Base-by-base conservation (phyloP, 345 rosid genomes). In the Eucalyptus marginata region DNA sequence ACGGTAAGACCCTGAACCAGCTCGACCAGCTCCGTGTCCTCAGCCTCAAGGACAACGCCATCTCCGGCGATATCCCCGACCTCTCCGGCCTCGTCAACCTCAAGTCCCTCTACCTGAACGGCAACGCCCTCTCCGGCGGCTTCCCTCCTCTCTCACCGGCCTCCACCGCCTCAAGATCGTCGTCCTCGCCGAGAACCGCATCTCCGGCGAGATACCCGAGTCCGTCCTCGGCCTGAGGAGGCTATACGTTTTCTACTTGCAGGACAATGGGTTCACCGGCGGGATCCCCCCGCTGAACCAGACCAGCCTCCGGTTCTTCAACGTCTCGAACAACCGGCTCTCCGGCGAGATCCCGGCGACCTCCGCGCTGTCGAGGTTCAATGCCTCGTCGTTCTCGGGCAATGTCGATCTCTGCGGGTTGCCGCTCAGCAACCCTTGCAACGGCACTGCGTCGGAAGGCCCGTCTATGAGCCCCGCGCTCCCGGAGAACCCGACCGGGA, bases 1-100 rank as follows among this genome's bases (percentile, higher is more conserved):
- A 95, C 51, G 91, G 86, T 43, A 90, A 89, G 88, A 91, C 79
- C 89, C 51, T 98, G 86, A 95, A 95, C 86, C 96, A 90, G 52
- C 89, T 98, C 79, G 98, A 97, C 88, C 99, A 97, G 87, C 95
- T 98, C 24, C 94, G 99, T 10, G 99, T 98, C 20, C 88, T 98
- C 86, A 98, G 99, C 88, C 95, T 98, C 93, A 98, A 98, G 88
- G 93, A 95, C 5, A 98, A 98, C 92, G 94, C 96, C 13, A 89
- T 98, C 90, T 93, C 98, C 10, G 99, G 99, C 36, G 90, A 91
- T 88, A 92, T 96, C 88, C 99, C 99, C 13, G 88, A 90, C 80
- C 92, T 98, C 68, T 95, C 96, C 7, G 94, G 94, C 64, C 93
- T 98, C 10, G 88, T 91, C 66, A 98, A 98, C 87, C 99, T 98